A percentile compares a stretch with the other conserved stretches of the same genome.
phyloP scores from a whole-genome alignment of 2,329 filamentous ascomycete genomes.

The Ampelomyces quisqualis region DNA sequence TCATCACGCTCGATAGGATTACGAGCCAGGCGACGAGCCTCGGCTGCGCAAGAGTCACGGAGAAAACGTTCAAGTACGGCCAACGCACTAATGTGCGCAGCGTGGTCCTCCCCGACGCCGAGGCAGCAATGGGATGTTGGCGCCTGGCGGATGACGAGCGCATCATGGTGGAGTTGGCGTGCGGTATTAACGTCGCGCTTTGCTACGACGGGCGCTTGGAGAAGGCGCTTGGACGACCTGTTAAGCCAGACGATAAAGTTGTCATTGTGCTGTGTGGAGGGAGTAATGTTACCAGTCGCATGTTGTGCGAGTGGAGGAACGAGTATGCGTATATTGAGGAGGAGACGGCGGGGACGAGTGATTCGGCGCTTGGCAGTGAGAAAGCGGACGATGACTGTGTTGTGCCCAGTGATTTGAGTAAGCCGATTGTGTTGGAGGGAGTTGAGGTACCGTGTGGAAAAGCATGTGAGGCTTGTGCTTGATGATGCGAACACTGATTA shows the following conservation, averaged over 20 bases:
- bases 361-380: slow-evolving; percentile 20
- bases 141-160: slow-evolving; percentile 79
- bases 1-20: slow-evolving; percentile 68
- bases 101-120: slow-evolving; percentile 69
- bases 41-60: slow-evolving; percentile 70
- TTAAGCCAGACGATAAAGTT: slow-evolving; percentile 68
- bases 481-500: too few relatives aligned
- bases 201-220: slow-evolving; percentile 66
- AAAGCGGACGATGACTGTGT: slow-evolving; percentile 11
- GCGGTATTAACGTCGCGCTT: slow-evolving; percentile 74
- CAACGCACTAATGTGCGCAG: slow-evolving; percentile 56
- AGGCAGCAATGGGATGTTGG: slow-evolving; percentile 76
- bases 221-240: slow-evolving; percentile 58
- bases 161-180: slow-evolving; percentile 79
- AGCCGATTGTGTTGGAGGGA: slow-evolving; percentile 18
- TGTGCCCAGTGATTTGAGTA: slow-evolving; percentile 18
- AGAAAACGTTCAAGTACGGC: slow-evolving; percentile 66
- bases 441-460: slow-evolving; percentile 9
- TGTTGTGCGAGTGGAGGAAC: slow-evolving; percentile 52
- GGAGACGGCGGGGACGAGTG: slow-evolving; percentile 18
- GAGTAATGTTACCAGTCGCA: slow-evolving; percentile 54
- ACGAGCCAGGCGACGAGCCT: slow-evolving; percentile 74
- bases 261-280: slow-evolving; percentile 83
- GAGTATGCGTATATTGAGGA: slow-evolving; percentile 38
- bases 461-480: slow-evolving; percentile 3